Conservation (phyloP, 176 grass and related monocot species). For the Bonia amplexicaulis region DNA sequence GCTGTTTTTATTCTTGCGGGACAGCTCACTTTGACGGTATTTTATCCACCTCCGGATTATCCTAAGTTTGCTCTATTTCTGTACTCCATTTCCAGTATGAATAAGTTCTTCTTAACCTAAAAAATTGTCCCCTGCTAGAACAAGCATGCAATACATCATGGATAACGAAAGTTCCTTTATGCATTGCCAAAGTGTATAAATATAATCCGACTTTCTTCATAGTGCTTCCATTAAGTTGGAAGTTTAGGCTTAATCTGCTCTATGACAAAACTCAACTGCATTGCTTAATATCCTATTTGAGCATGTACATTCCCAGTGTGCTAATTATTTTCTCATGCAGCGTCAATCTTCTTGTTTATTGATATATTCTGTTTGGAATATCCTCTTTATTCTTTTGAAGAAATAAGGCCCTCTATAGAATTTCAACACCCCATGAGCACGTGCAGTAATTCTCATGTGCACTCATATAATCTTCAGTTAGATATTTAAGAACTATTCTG, state of each 20-base stretch:
- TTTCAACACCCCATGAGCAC: neutral
- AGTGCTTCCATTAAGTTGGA: neutral
- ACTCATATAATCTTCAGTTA: too few relatives aligned
- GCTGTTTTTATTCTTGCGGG: conserved; percentile 91
- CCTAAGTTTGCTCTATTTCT: neutral
- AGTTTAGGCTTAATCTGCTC: too few relatives aligned
- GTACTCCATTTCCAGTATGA: neutral
- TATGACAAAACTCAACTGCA: too few relatives aligned
- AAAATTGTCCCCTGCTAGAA: neutral
- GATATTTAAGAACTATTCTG: too few relatives aligned
- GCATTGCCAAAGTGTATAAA: neutral
- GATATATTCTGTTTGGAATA: neutral
- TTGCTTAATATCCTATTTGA: too few relatives aligned
- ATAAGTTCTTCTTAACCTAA: neutral
- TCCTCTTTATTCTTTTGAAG: conserved; percentile 7
- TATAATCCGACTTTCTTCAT: neutral
- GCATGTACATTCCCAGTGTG: neutral
- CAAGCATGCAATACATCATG: neutral
- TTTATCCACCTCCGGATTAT: neutral
- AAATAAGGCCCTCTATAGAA: neutral
- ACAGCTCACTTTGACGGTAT: conserved; percentile 96
- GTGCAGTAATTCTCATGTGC: too few relatives aligned
- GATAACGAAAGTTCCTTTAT: too few relatives aligned
- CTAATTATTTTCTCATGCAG: neutral
- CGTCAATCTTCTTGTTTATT: neutral